Evolutionary conservation across 108 stramenopile species (phyloP), one percentile per base, ranked within the genome.

Genomic region (Hondaea fermentalgiana): DNA sequence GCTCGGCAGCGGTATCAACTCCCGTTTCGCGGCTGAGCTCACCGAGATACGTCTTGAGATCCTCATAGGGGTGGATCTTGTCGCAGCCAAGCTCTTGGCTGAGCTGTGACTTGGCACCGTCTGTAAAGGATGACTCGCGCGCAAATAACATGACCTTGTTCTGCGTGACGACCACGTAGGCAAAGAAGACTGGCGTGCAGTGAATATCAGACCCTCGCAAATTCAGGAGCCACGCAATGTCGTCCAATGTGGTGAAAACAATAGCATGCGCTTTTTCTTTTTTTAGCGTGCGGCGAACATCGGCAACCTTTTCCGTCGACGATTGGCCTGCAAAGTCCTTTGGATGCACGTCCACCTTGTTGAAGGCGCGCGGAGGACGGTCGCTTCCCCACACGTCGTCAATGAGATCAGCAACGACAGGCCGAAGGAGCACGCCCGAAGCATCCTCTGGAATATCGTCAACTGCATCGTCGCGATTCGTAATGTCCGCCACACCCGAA

Each of bases 141-240:
- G 25, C 19, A 90, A 95, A 96, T 8, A 96, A 72, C 35, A 91
- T 93, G 29, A 96, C 93, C 10, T 87, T 87, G 88, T 97, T 96
- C 4, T 89, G 72, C 4, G 95, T 91, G 21, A 99, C 89, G n/a
- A 97, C 93, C 19, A 93, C 97, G 92, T 97, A 98, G 44, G 96
- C 96, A 72, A 97, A 95, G 14, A 97, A 96, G 14, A 98, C 96
- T 4, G 98, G 98, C 89, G 93, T 94, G 91, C 72, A 94, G 17
- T 28, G 60, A 49, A 95, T 92, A 89, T 98, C 98, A n/a, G 95
- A 93, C 89, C 94, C 96, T 21, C 98, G 93, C 42, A 99, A 87
- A 91, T 98, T 98, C 89, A 98, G 90, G 42, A 99, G 95, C 93
- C 98, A 98, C 14, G 97, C 97, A 53, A 99, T 95, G 90, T 99